Base-by-base conservation (phyloP, 2,329 filamentous ascomycete species). In the Stenocarpella maydis region DNA sequence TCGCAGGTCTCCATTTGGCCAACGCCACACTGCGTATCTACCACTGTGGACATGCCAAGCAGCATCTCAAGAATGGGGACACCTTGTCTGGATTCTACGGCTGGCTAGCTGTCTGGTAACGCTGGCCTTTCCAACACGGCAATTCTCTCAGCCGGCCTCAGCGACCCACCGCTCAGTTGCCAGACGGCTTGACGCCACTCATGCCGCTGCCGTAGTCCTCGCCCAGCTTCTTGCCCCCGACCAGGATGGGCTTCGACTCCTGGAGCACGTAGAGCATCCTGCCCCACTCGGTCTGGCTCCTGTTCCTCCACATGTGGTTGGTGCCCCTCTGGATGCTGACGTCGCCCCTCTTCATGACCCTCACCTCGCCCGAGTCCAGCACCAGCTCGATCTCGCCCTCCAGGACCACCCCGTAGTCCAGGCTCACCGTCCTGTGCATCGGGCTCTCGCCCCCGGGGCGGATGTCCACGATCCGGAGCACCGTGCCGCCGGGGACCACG, bases 341-440 rank as follows among this genome's bases (percentile, higher is more conserved):
- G 73, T 87, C 85, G 1, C 85, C 85, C 21, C 79, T 76, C 68
- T 78, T 76, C 77, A 87, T 74, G 7, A 78, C 45, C 45, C 78
- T 76, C 67, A 71, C 79, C 70, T 84, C 83, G 15, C 83, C 84
- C 21, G 79, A 80, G 71, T 86, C 85, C 21, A 86, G 74, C 24
- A 82, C 71, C 75, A 85, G 78, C 73, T 86, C 84, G 54, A 87
- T 74, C 73, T 81, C 78, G 1, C 85, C 85, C 71, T 85, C 83
- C 4, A 86, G 72, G 17, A 86, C 82, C 28, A 86, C 78, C 1
- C 84, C 84, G 71, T 83, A 86, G 73, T 86, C 84, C 2, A 86
- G 75, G 65, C 79, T 82, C 63, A 82, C 78, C 0, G 85, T 86
- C 14, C 84, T 80, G 71, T 86, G 83, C 78, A 85, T 83, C 4